Base-by-base conservation (phyloP, 306 rosid species). In the Elaeagnus macrophylla region DNA sequence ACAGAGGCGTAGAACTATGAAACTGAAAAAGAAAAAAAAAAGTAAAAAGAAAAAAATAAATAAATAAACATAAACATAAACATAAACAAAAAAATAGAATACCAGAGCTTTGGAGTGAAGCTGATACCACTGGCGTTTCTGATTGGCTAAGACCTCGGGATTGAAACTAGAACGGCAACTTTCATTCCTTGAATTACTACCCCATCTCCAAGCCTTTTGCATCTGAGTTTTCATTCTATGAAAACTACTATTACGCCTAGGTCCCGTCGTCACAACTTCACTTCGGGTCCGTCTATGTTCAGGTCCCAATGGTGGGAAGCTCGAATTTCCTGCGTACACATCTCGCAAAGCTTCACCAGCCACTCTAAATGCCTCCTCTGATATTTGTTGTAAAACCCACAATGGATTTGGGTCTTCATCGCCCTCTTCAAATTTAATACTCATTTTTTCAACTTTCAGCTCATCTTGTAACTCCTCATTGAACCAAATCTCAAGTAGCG, bases 91-190 rank as follows among this genome's bases (percentile, higher is more conserved):
- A 18, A 56, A 43, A 39, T 44, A 57, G 62, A 77, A 67, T 75
- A 90, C 95, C 95, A 52, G 54, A 66, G 82, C 56, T 76, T 76
- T 86, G 72, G 97, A 81, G 80, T 86, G 90, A 70, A 79, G 83
- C 80, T 52, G 95, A 81, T 81, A 81, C 97, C 97, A 90, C 84
- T 86, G 95, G 39, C 97, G 88, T 80, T 90, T 90, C 66, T 90
- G 95, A 70, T 86, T 76, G 7, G 90, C 88, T 80, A 90, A 65
- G 75, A 86, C 75, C 86, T 90, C 97, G 25, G 94, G 95, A 72
- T 86, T 78, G 67, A 86, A 83, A 65, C 46, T 53, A 11, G 74
- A 13, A 6, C 16, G 50, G 41, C 43, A 62, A 59, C 19, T 53
- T 37, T 66, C 94, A 43, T 74, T 88, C 14, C 60, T 70, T 0